These are phyloP conservation scores for Ganoderma multipileum DNA, from an alignment of 1,284 basidiomycete genomes.

Conservation along the genomic window DNA sequence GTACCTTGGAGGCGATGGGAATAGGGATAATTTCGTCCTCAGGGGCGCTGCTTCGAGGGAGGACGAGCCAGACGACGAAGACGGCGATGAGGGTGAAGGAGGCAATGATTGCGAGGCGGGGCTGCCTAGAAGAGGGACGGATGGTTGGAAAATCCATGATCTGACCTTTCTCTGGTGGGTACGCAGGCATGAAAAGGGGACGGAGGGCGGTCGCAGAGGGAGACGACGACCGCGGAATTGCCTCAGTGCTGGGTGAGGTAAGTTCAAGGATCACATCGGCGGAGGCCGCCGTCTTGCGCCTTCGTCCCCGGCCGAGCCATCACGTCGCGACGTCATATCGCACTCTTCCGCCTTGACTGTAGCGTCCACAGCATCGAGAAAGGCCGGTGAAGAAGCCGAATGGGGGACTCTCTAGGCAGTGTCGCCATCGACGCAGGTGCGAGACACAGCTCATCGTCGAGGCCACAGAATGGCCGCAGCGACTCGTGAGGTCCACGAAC, in stretches of 20 bases:
- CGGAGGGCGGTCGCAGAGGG: neutral
- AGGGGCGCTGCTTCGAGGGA: conserved; percentile 16
- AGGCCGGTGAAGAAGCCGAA: no score
- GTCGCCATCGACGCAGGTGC: no score
- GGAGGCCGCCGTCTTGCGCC: neutral
- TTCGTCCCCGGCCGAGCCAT: neutral
- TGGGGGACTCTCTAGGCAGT: no score
- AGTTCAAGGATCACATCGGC: neutral
- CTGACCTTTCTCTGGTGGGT: neutral
- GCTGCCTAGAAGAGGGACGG: conserved; percentile 22
- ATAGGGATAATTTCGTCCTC: conserved; percentile 19
- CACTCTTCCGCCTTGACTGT: neutral
- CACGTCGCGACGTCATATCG: neutral
- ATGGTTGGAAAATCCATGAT: conserved; percentile 2
- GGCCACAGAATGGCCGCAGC: no score
- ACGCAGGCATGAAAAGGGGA: neutral
- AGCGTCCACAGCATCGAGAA: neutral
- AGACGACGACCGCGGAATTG: conserved; percentile 18
- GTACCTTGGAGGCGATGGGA: conserved; percentile 26
- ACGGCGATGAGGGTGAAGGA: conserved; percentile 30
- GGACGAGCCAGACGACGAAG: conserved; percentile 31
- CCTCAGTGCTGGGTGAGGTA: conserved; percentile 3
- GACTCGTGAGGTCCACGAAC: no score
- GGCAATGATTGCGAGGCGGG: conserved; percentile 29
- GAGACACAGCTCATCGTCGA: no score